Evolutionary conservation across 305 asterid species (phyloP).

Genomic region (Solanum chacoense): DNA sequence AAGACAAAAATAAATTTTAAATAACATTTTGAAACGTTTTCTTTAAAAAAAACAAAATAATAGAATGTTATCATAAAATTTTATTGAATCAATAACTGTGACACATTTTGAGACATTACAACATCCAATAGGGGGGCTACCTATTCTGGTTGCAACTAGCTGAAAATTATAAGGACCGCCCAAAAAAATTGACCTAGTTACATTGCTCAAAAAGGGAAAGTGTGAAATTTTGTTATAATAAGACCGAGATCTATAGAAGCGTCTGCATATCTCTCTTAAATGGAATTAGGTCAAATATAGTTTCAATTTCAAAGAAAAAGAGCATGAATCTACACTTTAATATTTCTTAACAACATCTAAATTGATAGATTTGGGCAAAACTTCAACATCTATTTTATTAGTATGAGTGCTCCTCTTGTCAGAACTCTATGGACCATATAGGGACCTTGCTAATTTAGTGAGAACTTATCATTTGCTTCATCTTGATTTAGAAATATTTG

Average conservation of each 20-base stretch:
- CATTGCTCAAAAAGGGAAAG: background rate
- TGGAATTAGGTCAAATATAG: background rate
- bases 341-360: background rate
- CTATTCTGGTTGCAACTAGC: background rate
- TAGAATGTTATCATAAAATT: background rate
- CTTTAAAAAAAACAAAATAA: too few species aligned
- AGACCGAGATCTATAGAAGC: background rate
- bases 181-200: background rate
- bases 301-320: background rate
- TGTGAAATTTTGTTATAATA: background rate
- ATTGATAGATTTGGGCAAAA: background rate
- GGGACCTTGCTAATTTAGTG: background rate
- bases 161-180: background rate
- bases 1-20: background rate
- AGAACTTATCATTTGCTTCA: background rate
- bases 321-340: background rate
- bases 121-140: background rate
- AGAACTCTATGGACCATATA: background rate
- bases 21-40: background rate
- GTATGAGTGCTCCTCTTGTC: background rate
- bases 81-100: background rate
- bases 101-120: background rate
- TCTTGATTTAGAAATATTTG: background rate
- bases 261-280: background rate
- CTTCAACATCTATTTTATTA: background rate